phyloP scores from a whole-genome alignment of 805 yeast species.

The Isabelozyma rhagii region DNA sequence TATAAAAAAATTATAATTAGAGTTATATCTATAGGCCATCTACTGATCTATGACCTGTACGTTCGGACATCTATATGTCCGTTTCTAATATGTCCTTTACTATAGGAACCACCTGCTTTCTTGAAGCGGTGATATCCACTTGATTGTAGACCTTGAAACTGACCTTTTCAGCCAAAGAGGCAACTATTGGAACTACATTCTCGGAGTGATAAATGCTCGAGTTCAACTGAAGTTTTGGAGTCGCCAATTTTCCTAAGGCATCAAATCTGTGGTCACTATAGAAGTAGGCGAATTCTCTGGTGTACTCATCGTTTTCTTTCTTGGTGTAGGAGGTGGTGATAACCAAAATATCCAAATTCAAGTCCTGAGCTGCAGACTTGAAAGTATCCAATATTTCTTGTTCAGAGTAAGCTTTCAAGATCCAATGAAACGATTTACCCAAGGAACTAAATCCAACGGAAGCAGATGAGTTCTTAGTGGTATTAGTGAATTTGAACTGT shows the following conservation, averaged over 20 bases:
- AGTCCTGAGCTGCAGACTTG: conserved; percentile 11
- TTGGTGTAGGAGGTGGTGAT: conserved; percentile 40
- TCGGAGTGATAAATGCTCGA: conserved; percentile 19
- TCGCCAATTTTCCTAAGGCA: conserved; percentile 16
- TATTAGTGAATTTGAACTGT: conserved; percentile 47
- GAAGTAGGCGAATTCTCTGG: conserved; percentile 33
- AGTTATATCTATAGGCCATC: no score
- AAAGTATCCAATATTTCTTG: conserved; percentile 22
- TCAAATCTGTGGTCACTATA: conserved; percentile 12
- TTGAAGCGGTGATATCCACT: conserved; percentile 56
- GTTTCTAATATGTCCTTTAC: conserved; percentile 32
- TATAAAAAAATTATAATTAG: not conserved
- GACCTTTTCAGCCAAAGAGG: not conserved
- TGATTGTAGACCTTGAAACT: conserved; percentile 40
- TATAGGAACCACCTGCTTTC: conserved; percentile 84
- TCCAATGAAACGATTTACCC: conserved; percentile 60
- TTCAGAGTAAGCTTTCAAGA: conserved; percentile 25
- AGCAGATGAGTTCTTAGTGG: conserved; percentile 12
- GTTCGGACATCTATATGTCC: not conserved
- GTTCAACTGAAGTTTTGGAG: conserved; percentile 20
- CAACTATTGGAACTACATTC: conserved; percentile 9
- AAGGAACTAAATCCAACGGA: conserved; percentile 75
- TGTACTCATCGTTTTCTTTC: conserved; percentile 25
- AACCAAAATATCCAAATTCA: conserved; percentile 26
- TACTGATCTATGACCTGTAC: not conserved